phyloP scores from a whole-genome alignment of 2,329 filamentous ascomycete species.

The Penicillium sp. region DNA sequence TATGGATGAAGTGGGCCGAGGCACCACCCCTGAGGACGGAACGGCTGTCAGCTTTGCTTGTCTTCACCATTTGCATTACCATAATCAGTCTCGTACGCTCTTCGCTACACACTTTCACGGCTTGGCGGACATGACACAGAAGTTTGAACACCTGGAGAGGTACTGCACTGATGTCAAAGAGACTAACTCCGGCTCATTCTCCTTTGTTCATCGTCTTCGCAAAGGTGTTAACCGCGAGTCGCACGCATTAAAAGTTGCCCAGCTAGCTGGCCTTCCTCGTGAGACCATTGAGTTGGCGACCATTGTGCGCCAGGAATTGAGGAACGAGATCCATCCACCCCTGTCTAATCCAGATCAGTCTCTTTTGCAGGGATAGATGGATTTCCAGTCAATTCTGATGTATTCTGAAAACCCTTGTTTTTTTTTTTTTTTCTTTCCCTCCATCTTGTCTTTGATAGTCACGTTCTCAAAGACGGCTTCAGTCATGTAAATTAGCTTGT shows the following conservation, averaged over 20 bases:
- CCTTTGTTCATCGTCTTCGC: conserved; percentile 80
- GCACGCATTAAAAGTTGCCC: conserved; percentile 93
- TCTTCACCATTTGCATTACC: conserved; percentile 75
- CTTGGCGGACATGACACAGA: conserved; percentile 72
- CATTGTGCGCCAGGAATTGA: conserved; percentile 51
- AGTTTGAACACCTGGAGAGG: conserved; percentile 61
- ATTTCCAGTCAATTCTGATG: background rate
- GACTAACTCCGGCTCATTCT: conserved; percentile 67
- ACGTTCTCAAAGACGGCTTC: background rate
- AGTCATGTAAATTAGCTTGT: background rate
- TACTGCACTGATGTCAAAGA: conserved; percentile 92
- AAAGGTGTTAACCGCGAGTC: conserved; percentile 81
- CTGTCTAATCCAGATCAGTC: background rate
- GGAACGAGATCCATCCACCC: background rate
- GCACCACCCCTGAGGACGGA: conserved; percentile 91
- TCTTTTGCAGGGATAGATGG: background rate
- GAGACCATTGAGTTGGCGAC: conserved; percentile 68
- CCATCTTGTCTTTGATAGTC: background rate
- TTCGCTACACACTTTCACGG: conserved; percentile 96
- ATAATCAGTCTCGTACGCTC: conserved; percentile 75
- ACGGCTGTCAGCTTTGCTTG: conserved; percentile 86
- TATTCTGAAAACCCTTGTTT: background rate
- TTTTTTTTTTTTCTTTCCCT: background rate
- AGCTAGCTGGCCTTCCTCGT: conserved; percentile 77
- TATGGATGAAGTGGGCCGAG: conserved; percentile 96